phyloP scores from a whole-genome alignment of 129 eudicot genomes.

The Apium graveolens region DNA sequence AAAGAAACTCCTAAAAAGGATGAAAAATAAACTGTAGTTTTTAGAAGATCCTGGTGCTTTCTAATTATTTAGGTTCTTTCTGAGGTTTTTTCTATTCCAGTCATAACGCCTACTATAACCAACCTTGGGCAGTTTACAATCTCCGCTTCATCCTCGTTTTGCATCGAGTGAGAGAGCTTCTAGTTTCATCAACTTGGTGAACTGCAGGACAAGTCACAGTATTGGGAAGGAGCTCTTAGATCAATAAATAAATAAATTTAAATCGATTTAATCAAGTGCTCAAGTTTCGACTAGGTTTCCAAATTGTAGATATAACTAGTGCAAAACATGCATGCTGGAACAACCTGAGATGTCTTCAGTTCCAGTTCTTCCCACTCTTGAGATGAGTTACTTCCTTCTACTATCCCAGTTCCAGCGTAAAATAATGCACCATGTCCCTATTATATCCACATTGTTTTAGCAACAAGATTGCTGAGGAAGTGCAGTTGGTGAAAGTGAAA shows the following conservation, averaged over 20 bases:
- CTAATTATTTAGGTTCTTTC: not conserved
- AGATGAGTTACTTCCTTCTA: conserved; percentile 75
- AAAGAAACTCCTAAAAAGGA: not conserved
- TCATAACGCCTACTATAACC: conserved; percentile 11
- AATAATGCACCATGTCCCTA: conserved; percentile 83
- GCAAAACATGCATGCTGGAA: not conserved
- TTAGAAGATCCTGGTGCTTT: not conserved
- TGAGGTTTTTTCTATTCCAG: not conserved
- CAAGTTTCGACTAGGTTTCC: not conserved
- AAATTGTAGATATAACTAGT: not conserved
- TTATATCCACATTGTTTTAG: not conserved
- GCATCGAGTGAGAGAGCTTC: conserved; percentile 40
- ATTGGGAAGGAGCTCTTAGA: conserved; percentile 2
- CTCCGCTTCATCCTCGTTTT: conserved; percentile 26
- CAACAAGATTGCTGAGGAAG: not conserved
- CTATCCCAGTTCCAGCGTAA: conserved; percentile 96
- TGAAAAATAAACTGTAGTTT: not conserved
- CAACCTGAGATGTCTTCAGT: conserved; percentile 91
- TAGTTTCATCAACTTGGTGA: conserved; percentile 70
- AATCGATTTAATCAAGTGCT: not conserved
- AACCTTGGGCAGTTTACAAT: conserved; percentile 26
- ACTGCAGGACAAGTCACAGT: conserved; percentile 30
- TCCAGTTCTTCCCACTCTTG: conserved; percentile 95
- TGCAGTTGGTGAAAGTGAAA: not conserved
- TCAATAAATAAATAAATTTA: not conserved